Base-by-base conservation (phyloP, 2,329 filamentous ascomycete species). In the Harringtonia lauricola region DNA sequence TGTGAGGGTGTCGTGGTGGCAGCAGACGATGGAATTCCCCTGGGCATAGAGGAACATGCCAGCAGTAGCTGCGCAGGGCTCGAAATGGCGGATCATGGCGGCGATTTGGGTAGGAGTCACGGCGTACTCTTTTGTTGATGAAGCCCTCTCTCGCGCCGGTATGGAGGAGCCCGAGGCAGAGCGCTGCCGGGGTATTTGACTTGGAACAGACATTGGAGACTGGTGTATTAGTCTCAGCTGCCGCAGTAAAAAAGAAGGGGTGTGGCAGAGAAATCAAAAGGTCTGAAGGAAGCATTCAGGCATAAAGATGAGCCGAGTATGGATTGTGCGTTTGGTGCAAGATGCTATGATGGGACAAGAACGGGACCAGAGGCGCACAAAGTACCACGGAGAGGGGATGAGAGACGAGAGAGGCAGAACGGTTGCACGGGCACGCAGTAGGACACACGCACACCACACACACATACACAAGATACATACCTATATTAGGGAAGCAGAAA, bases 21-120 rank as follows among this genome's bases (percentile, higher is more conserved):
- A 80, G 60, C 88, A 92, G 21, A 95, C 72, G 46, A 98, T 80
- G 8, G 81, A 77, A 42, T 80, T 81, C 28, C 86, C 84, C 60
- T 96, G 76, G 21, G 87, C 81, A 63, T 94, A 95, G 22, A 98
- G 74, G 52, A 98, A 83, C 68, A 92, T 84, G 21, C 87, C 86
- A 2, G 85, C 86, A 5, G 92, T 96, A 26, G 92, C 88, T 17
- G 88, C 87, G 61, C 86, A 94, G 46, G 92, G 85, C 54, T 92
- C 84, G 54, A 95, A 87, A 49, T 79, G 74, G 53, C 68, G 71
- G 49, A 67, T 58, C 21, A 71, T 61, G 43, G 67, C 61, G 46
- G 63, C 65, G 40, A 71, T 62, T 41, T 68, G 62, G 43, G 62
- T 65, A 36, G 70, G 59, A 45, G 72, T 66, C 68, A 76, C 70